Evolutionary conservation across 1,284 basidiomycete genomes (phyloP), one percentile per base, ranked within the genome.

Genomic region (Phaffia rhodozyma): DNA sequence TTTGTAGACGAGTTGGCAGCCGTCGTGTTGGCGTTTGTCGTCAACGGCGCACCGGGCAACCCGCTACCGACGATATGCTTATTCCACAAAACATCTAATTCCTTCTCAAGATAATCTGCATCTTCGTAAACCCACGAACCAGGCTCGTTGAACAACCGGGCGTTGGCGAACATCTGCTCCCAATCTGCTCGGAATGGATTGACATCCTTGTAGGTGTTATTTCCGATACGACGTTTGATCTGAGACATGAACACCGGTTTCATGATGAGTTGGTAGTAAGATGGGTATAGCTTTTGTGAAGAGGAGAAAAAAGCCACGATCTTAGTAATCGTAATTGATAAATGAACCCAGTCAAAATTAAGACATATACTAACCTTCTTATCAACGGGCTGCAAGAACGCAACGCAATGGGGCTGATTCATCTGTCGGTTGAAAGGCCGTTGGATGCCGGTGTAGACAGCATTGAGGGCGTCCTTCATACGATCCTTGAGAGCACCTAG

Each of bases 141-240:
- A 60, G 74, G 72, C 62, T 72, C 60, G 75, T 93, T 89, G 78
- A 91, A 94, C 51, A 84, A 87, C 71, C 87, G 83, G 5, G 94
- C 93, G 72, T 98, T 98, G 73, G 83, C 81, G 75, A 94, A 94
- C 86, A 97, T 91, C 59, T 91, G 81, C 69, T 80, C 78, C 82
- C 90, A 90, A 76, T 97, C 93, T 58, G 84, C 83, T 61, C 82
- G 81, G 78, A 86, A 92, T 58, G 81, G 78, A 47, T 82, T 78
- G 53, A 92, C 84, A 53, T 79, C 84, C 76, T 89, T 89, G 79
- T 92, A 90, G 63, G 83, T 80, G 49, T 82, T 81, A 65, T 82
- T 80, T 66, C 82, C 84, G 66, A 87, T 82, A 38, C 88, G 86
- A 72, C 91, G 91, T 66, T 88, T 86, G 72, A 97, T 86, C 68